Percentiles rank a stretch among this genome's conserved stretches.
Evolutionary conservation across 192 early-diverging fungal genomes (phyloP).

Genomic region (Entomortierella parvispora): DNA sequence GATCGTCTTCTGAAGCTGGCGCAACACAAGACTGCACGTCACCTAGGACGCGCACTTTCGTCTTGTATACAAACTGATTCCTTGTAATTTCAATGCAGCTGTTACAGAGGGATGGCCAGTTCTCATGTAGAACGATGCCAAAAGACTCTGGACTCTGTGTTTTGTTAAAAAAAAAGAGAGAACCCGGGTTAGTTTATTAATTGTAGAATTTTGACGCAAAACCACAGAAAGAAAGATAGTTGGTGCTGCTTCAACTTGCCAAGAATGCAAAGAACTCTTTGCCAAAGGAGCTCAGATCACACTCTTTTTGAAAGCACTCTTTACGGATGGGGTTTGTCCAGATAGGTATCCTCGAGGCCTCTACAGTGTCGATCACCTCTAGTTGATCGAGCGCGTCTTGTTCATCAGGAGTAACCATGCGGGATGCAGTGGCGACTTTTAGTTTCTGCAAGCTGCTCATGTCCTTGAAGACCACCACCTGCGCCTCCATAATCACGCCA

Average conservation of each 20-base stretch:
- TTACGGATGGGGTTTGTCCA: conserved; percentile 12
- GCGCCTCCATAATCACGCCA: conserved; percentile 21
- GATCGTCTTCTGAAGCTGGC: not conserved
- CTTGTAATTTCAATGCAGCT: conserved; percentile 43
- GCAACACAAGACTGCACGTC: conserved; percentile 17
- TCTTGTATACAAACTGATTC: conserved; percentile 42
- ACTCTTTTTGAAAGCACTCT: conserved; percentile 17
- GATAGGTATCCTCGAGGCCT: conserved; percentile 18
- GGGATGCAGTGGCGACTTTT: not conserved
- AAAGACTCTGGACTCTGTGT: conserved; percentile 23
- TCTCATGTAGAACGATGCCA: conserved; percentile 12
- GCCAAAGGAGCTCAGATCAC: conserved; percentile 11
- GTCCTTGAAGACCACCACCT: conserved; percentile 33
- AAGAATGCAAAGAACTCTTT: conserved; percentile 42
- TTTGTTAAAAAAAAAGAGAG: not conserved
- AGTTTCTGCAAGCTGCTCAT: not conserved
- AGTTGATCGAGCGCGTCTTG: not conserved
- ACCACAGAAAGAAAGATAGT: too few relatives aligned
- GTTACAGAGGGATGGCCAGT: conserved; percentile 43
- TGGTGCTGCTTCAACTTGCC: too few relatives aligned
- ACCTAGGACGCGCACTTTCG: conserved; percentile 27
- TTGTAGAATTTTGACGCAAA: too few relatives aligned
- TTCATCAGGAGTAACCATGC: not conserved
- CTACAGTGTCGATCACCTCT: not conserved
- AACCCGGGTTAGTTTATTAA: not conserved